Base-by-base conservation (phyloP, 768 basidiomycete species). In the Tricholoma furcatifolium region DNA sequence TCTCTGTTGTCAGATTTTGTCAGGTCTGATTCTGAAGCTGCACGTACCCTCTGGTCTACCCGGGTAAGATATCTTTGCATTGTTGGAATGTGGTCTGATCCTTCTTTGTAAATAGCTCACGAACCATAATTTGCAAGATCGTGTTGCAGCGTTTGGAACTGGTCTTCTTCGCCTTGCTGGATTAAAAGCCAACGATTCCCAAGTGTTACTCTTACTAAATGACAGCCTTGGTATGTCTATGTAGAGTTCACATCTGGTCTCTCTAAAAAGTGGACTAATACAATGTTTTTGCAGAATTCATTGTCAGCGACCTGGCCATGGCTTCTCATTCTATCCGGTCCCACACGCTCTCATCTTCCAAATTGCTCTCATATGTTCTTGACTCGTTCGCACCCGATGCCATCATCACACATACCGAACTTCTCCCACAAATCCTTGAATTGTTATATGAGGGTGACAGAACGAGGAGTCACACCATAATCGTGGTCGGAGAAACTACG, bases 251-350 rank as follows among this genome's bases (percentile, higher is more conserved):
- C 27, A 27, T 4, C 27, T 7, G 7, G 7, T 27, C 27, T 3
- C 27, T 27, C 27, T 27, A 7, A 27, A 27, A 27, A 27, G 27
- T 27, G 17, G 36, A 15, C 15, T 12, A 8, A 36, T 17, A 35
- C 15, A 8, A 11, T 4, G 14, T 43, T 27, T 23, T 42, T 27
- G 3, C 61, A 90, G 91, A 88, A 70, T 94, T 88, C 65, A 62
- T 93, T 62, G 80, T 93, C 42, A 75, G 82, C 24, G 91, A 93
- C 70, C 76, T 94, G 23, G 91, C 91, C 1, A 76, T 94, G 39
- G 84, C 86, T 1, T 80, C 82, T 6, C 78, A 83, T 56, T 85
- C 84, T 9, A 82, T 90, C 50, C 74, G 78, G 2, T 87, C 89
- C 0, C 75, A 85, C 63, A 92, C 84, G 6, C 70, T 87, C 50